phyloP scores from a whole-genome alignment of 495 filamentous ascomycete species.

The Penicillium soppii region DNA sequence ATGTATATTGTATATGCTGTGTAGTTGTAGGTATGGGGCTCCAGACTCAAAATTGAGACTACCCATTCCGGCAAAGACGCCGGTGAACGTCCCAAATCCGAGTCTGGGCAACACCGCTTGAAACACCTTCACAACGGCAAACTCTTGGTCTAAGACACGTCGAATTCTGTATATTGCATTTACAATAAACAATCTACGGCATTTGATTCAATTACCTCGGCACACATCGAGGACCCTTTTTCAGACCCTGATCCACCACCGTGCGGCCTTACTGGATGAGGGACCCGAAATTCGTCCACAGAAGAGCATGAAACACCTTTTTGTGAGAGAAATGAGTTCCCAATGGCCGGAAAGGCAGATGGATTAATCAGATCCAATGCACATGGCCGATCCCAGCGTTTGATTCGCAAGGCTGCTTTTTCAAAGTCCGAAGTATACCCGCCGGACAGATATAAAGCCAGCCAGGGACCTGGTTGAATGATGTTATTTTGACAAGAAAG shows the following conservation, averaged over 20 bases:
- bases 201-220: not conserved
- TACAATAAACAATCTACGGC: not conserved
- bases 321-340: not conserved
- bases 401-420: not conserved
- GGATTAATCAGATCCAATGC: not conserved
- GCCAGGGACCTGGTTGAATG: not conserved
- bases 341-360: not conserved
- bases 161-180: not conserved
- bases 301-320: slow-evolving; percentile 1
- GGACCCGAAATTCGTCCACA: not conserved
- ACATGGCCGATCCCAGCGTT: not conserved
- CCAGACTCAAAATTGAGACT: not conserved
- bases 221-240: not conserved
- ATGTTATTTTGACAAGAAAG: not conserved
- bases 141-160: not conserved
- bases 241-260: not conserved
- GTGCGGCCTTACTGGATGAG: not conserved
- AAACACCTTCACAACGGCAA: not conserved
- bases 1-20: too few relatives aligned
- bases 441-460: not conserved
- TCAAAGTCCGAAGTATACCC: not conserved
- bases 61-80: not conserved
- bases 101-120: not conserved
- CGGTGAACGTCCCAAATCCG: not conserved
- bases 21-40: too few relatives aligned